Conservation (phyloP, 1,284 basidiomycete genomes). For the Gastroboletus turbinatus region DNA sequence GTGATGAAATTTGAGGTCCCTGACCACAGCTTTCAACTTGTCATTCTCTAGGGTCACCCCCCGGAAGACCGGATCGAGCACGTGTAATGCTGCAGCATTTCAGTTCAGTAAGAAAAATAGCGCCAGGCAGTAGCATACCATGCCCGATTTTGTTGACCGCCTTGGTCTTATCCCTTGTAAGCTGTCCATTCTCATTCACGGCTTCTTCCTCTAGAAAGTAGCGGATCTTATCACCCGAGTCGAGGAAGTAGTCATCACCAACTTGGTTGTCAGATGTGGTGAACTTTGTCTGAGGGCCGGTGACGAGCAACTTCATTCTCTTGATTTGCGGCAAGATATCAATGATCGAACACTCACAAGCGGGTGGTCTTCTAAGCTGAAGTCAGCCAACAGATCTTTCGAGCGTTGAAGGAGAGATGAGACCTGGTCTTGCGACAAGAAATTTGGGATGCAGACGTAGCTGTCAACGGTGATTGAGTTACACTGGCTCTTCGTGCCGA, state of each 20-base stretch:
- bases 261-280: conserved; percentile 79
- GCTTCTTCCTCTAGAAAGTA: conserved; percentile 89
- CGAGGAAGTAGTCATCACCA: conserved; percentile 91
- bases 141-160: conserved; percentile 86
- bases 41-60: conserved; percentile 77
- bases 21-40: conserved; percentile 62
- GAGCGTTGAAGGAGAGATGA: conserved; percentile 66
- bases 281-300: conserved; percentile 77
- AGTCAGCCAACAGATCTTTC: conserved; percentile 72
- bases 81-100: conserved; percentile 62
- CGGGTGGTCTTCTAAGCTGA: conserved; percentile 79
- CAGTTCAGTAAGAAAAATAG: background rate
- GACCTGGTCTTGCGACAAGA: conserved; percentile 63
- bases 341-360: conserved; percentile 45
- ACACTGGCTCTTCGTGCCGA: background rate
- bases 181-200: conserved; percentile 57
- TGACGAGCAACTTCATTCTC: background rate
- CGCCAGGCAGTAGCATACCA: conserved; percentile 41
- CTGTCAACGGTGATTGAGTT: conserved; percentile 38
- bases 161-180: conserved; percentile 75
- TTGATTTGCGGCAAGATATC: background rate
- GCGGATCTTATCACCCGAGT: conserved; percentile 88
- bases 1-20: conserved; percentile 75
- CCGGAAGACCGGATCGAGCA: conserved; percentile 80
- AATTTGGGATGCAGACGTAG: conserved; percentile 78